Evolutionary conservation across 805 yeast genomes (phyloP).

Genomic region (Candida germanica): DNA sequence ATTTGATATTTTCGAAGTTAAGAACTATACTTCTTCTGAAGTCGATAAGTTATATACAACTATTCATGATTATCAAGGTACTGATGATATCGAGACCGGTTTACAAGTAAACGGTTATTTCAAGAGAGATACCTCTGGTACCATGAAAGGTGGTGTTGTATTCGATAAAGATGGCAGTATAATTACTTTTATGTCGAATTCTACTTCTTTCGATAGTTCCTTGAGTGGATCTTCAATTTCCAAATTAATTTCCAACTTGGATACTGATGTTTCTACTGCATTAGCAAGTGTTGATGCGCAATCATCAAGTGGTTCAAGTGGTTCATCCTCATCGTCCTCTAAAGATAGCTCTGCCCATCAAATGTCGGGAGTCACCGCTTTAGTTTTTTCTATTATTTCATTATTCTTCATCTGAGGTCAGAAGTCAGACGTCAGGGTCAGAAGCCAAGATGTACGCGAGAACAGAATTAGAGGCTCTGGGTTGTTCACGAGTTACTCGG

Average conservation of each 20-base stretch:
- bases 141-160: conserved; percentile 71
- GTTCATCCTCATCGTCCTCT: conserved; percentile 17
- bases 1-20: conserved; percentile 71
- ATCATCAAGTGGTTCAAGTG: conserved; percentile 1
- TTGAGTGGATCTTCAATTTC: conserved; percentile 44
- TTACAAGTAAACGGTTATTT: conserved; percentile 55
- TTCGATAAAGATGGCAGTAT: conserved; percentile 61
- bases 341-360: conserved; percentile 17
- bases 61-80: conserved; percentile 74
- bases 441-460: too few species aligned
- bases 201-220: conserved; percentile 46
- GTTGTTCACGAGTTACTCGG: too few species aligned
- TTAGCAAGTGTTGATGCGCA: conserved; percentile 19
- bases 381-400: conserved; percentile 2
- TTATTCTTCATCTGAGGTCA: conserved; percentile 1
- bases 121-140: conserved; percentile 46
- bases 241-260: conserved; percentile 43
- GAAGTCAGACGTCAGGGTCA: too few species aligned
- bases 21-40: conserved; percentile 38
- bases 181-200: conserved; percentile 57
- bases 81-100: conserved; percentile 60
- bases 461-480: too few species aligned
- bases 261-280: conserved; percentile 23
- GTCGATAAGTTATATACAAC: conserved; percentile 56
- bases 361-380: conserved; percentile 3